Conservation (phyloP, 257 asterid genomes). For the Nyctanthes arbortristis region DNA sequence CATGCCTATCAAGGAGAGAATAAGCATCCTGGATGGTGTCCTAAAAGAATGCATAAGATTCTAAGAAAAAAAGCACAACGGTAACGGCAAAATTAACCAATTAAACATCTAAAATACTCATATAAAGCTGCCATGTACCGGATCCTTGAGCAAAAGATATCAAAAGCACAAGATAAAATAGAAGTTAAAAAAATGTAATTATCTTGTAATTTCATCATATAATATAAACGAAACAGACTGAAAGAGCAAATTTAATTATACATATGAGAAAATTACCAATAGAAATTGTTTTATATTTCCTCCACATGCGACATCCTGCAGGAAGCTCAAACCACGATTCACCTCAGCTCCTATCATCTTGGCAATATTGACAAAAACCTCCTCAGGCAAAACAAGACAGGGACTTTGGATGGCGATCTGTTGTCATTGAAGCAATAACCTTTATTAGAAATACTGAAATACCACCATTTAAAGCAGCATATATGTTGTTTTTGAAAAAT, state of each 20-base stretch:
- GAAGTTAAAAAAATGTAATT: not conserved
- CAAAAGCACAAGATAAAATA: not conserved
- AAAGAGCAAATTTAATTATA: not conserved
- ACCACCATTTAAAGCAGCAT: conserved; percentile 14
- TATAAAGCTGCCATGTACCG: not conserved
- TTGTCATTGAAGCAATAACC: conserved; percentile 5
- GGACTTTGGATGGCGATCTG: conserved; percentile 58
- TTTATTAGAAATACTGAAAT: conserved; percentile 14
- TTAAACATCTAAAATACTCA: not conserved
- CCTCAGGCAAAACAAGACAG: conserved; percentile 59
- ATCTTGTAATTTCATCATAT: not conserved
- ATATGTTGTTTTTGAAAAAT: not conserved
- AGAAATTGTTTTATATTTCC: conserved; percentile 67
- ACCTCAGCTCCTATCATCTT: conserved; percentile 53
- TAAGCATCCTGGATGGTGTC: not conserved
- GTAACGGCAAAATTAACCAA: not conserved
- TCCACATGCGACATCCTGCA: conserved; percentile 71
- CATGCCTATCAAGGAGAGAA: not conserved
- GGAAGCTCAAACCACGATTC: conserved; percentile 48
- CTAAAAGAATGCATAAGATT: not conserved
- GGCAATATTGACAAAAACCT: conserved; percentile 54
- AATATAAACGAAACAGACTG: not conserved
- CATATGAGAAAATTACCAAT: conserved; percentile 33
- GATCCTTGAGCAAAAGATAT: not conserved
- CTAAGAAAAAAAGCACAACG: not conserved